These are phyloP conservation scores for Neonectria hederae DNA, from an alignment of 2,329 filamentous ascomycete species.

Conservation along the genomic window DNA sequence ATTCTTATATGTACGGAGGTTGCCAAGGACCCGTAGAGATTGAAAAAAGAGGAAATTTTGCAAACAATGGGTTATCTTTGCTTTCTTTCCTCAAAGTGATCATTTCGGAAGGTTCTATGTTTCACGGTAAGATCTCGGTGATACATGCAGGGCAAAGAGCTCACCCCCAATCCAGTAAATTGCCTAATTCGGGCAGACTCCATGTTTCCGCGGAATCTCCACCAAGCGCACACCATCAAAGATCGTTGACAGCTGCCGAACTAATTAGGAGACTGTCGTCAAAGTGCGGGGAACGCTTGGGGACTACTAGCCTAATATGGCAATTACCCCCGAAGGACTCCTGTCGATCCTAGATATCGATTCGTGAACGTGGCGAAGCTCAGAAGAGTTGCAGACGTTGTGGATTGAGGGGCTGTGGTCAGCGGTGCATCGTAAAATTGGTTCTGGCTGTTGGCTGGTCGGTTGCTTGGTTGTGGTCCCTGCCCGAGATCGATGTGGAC, in stretches of 20 bases:
- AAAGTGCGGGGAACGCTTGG: not conserved
- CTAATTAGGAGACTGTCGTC: not conserved
- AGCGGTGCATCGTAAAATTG: not conserved
- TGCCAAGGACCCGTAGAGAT: not conserved
- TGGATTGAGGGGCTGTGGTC: not conserved
- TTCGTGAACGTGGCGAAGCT: not conserved
- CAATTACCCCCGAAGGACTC: conserved; percentile 3
- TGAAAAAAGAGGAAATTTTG: not conserved
- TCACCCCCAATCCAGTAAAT: not conserved
- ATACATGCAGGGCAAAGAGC: not conserved
- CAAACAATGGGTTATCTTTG: not conserved
- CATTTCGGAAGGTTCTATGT: not conserved
- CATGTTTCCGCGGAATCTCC: not conserved
- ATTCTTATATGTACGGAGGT: conserved; percentile 6
- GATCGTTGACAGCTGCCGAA: conserved; percentile 1
- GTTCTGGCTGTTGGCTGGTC: not conserved
- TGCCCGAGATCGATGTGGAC: not conserved
- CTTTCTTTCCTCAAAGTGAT: not conserved
- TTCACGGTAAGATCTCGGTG: conserved; percentile 2
- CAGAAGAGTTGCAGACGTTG: not conserved
- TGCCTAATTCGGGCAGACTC: not conserved
- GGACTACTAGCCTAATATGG: conserved; percentile 6
- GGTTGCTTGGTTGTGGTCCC: not conserved
- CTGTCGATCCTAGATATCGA: not conserved
- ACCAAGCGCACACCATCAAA: not conserved